Conservation (phyloP, 345 rosid genomes). For the Erysimum cheiranthoides region DNA sequence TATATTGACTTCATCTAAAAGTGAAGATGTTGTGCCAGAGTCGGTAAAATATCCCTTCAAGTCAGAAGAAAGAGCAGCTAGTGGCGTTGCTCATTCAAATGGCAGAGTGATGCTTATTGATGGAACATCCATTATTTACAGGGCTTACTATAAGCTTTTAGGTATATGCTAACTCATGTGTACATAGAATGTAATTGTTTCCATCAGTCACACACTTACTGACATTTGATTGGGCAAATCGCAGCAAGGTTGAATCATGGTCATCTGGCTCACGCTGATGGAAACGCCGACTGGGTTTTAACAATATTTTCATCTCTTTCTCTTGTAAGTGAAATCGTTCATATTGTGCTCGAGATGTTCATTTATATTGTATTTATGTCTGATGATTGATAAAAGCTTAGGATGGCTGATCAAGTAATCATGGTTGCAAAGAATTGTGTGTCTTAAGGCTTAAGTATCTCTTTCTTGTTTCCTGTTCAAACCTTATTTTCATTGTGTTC, state of each 20-base stretch:
- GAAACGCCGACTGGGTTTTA: slow-evolving; percentile 97
- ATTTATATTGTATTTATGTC: not conserved
- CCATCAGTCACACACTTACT: slow-evolving; percentile 6
- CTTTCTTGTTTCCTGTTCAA: slow-evolving; percentile 12
- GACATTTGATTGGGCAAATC: slow-evolving; percentile 24
- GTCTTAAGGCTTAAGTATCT: slow-evolving; percentile 9
- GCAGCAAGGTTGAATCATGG: slow-evolving; percentile 95
- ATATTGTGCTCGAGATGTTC: not conserved
- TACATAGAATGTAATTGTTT: not conserved
- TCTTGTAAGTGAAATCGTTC: slow-evolving; percentile 65
- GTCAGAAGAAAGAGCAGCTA: slow-evolving; percentile 48
- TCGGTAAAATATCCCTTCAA: slow-evolving; percentile 40
- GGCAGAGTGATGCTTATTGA: slow-evolving; percentile 95
- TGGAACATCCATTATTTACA: slow-evolving; percentile 89
- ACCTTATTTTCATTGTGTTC: slow-evolving; percentile 12
- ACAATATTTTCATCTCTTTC: slow-evolving; percentile 87
- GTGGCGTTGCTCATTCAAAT: slow-evolving; percentile 48
- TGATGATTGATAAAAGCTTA: slow-evolving; percentile 11
- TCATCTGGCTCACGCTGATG: slow-evolving; percentile 85
- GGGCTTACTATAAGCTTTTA: slow-evolving; percentile 95
- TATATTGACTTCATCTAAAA: slow-evolving; percentile 44
- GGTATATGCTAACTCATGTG: slow-evolving; percentile 52
- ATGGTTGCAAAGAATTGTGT: slow-evolving; percentile 18
- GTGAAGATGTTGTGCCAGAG: slow-evolving; percentile 41
- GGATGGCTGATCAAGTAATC: slow-evolving; percentile 17